Evolutionary conservation across 805 yeast genomes (phyloP).

Genomic region (Starmerella tilneyi): DNA sequence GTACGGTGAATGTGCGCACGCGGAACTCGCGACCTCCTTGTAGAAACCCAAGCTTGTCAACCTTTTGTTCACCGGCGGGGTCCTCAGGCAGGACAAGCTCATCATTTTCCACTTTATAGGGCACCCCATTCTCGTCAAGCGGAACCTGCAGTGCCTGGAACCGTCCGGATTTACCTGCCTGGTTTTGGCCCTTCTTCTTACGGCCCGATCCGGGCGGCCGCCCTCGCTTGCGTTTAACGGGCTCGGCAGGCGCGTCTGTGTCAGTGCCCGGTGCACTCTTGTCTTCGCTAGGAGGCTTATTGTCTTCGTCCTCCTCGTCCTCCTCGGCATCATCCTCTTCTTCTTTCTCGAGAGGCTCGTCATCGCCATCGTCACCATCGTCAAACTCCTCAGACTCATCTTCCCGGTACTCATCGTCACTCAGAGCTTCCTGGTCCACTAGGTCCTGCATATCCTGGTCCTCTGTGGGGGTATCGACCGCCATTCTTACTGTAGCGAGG

Average conservation of each 20-base stretch:
- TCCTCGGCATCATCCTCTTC: slow-evolving; percentile 17
- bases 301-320: slow-evolving; percentile 17
- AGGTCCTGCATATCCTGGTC: slow-evolving; percentile 16
- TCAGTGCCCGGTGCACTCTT: background rate
- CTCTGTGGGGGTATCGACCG: slow-evolving; percentile 5
- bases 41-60: slow-evolving; percentile 56
- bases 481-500: no score
- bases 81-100: slow-evolving; percentile 73
- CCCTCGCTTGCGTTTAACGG: slow-evolving; percentile 25
- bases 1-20: slow-evolving; percentile 36
- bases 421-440: slow-evolving; percentile 2
- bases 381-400: slow-evolving; percentile 9
- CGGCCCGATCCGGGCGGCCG: slow-evolving; percentile 26
- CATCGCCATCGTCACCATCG: slow-evolving; percentile 13
- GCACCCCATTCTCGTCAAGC: slow-evolving; percentile 59
- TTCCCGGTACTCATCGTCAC: slow-evolving; percentile 11
- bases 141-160: slow-evolving; percentile 30
- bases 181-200: slow-evolving; percentile 12
- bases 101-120: slow-evolving; percentile 54
- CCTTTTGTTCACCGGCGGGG: slow-evolving; percentile 65
- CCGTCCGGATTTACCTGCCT: slow-evolving; percentile 13
- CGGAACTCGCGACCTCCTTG: slow-evolving; percentile 65
- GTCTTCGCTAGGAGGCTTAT: slow-evolving; percentile 9
- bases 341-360: slow-evolving; percentile 4
- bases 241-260: slow-evolving; percentile 13